Base-by-base conservation (phyloP, 768 basidiomycete species). In the Calocera viscosa region DNA sequence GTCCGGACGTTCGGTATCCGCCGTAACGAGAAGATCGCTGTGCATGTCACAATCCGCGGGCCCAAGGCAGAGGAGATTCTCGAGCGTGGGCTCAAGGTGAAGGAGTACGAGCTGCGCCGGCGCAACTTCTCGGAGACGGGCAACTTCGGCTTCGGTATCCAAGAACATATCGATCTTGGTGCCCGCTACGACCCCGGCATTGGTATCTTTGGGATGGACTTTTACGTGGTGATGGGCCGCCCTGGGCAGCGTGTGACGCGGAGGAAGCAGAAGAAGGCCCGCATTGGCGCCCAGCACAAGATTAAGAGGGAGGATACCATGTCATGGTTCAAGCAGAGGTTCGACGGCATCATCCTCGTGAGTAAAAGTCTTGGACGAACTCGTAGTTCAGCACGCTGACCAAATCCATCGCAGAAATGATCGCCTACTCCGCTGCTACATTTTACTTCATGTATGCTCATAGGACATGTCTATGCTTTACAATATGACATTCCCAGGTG, bases 151-250 rank as follows among this genome's bases (percentile, higher is more conserved):
- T 99, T 98, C 80, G 95, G 94, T 77, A 91, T 96, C 76, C 92
- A 95, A 81, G 92, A 96, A 82, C 95, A 99, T 80, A 99, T 99
- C 79, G 95, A 99, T 79, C 82, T 99, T 71, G 95, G 95, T 75
- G 95, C 95, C 74, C 87, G 95, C 75, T 99, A 99, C 81, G 95
- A 99, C 79, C 95, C 95, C 69, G 83, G 84, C 75, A 97, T 99
- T 75, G 95, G 95, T 86, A 97, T 98, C 78, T 97, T 97, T 76
- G 95, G 95, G 71, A 97, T 97, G 95, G 95, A 99, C 81, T 98
- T 99, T 81, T 94, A 87, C 76, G 89, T 91, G 72, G 92, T 95
- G 68, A 95, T 99, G 94, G 94, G 93, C 72, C 87, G 95, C 73
- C 93, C 94, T 64, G 95, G 95, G 72, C 85, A 82, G 73, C 90